Conservation (phyloP, 305 asterid genomes). For the Fraxinus sp. region DNA sequence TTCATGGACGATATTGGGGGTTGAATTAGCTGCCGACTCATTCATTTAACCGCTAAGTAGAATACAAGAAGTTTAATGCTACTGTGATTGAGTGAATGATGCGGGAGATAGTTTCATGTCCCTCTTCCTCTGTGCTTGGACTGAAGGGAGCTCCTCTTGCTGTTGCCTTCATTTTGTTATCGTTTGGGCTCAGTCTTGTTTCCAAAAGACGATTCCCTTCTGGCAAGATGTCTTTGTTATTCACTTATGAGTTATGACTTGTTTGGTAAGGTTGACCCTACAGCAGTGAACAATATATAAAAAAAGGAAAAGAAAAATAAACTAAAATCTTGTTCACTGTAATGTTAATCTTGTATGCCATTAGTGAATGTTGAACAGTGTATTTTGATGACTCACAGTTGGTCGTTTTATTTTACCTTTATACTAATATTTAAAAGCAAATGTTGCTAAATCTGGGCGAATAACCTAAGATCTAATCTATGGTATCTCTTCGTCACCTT, state of each 20-base stretch:
- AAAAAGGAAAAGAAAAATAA: background rate
- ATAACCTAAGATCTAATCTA: background rate
- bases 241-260: background rate
- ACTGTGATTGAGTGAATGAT: slow-evolving; percentile 96
- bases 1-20: slow-evolving; percentile 74
- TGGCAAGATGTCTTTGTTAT: background rate
- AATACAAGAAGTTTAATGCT: slow-evolving; percentile 38
- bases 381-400: background rate
- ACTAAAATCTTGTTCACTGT: background rate
- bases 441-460: background rate
- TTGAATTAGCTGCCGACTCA: slow-evolving; percentile 98
- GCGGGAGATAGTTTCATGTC: slow-evolving; percentile 96
- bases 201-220: background rate
- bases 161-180: slow-evolving; percentile 34
- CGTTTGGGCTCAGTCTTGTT: background rate
- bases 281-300: background rate
- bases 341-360: background rate
- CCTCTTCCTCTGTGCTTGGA: slow-evolving; percentile 91
- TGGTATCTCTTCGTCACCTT: background rate
- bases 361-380: background rate
- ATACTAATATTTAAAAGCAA: no score
- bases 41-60: slow-evolving; percentile 85
- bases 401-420: background rate
- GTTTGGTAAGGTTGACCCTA: background rate
- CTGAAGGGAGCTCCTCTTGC: slow-evolving; percentile 99